A percentile compares a stretch with the other conserved stretches of the same genome.
These are phyloP conservation scores for Lodderomyces metapsilosis DNA, from an alignment of 1,139 yeast species.

Conservation along the genomic window DNA sequence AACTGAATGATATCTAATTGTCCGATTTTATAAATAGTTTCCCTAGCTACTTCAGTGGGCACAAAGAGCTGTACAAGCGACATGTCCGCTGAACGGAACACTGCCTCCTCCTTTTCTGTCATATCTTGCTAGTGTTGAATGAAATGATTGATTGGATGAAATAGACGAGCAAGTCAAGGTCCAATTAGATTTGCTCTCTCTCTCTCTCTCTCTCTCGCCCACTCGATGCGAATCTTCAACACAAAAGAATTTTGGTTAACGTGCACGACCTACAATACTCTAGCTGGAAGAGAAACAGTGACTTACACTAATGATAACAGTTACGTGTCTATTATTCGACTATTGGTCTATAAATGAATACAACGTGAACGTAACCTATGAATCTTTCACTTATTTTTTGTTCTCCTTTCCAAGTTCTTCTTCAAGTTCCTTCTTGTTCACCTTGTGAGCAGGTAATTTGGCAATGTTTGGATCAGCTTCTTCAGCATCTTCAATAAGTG, in stretches of 20 bases:
- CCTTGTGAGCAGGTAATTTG: constrained; percentile 18
- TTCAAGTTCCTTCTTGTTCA: constrained; percentile 9
- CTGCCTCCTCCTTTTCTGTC: constrained; percentile 56
- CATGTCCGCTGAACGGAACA: constrained; percentile 84
- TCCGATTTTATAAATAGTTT: constrained; percentile 63
- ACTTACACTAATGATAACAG: too few species aligned
- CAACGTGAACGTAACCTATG: too few species aligned
- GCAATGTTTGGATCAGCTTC: constrained; percentile 21
- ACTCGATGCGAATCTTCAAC: constrained; percentile 3
- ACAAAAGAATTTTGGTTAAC: constrained; percentile 3
- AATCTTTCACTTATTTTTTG: too few species aligned
- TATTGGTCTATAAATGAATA: too few species aligned
- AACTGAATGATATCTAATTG: constrained; percentile 64
- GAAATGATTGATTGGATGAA: neutral
- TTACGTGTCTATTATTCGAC: too few species aligned
- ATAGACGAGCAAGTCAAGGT: neutral
- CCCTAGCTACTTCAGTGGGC: constrained; percentile 69
- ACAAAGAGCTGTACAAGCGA: constrained; percentile 70
- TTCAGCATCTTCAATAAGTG: constrained; percentile 30
- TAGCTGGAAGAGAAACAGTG: too few species aligned
- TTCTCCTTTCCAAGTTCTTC: constrained; percentile 4
- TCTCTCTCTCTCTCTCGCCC: neutral
- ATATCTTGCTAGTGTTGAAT: constrained; percentile 3
- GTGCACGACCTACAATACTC: constrained; percentile 3
- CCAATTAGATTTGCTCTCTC: neutral